Base-by-base conservation (phyloP, 768 basidiomycete genomes). In the Cystofilobasidium macerans region DNA sequence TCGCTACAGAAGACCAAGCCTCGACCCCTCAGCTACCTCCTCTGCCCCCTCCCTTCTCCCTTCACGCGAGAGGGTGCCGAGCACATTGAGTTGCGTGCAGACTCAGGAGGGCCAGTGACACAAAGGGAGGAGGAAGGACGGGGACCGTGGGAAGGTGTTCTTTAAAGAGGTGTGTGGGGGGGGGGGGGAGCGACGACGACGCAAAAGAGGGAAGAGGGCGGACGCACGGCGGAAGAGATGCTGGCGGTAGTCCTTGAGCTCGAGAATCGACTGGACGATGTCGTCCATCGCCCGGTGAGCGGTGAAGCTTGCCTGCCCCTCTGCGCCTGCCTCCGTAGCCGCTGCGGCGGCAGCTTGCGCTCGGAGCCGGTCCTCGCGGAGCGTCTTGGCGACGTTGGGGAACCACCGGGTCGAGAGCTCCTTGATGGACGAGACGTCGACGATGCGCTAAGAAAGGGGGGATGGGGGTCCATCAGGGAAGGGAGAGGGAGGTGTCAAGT, bases 401-500 rank as follows among this genome's bases (percentile, higher is more conserved):
- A 42, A 59, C 36, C 42, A 28, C 9, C 38, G 42, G n/a, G 11
- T 16, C n/a, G 24, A 18, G 38, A 35, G 40, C 13, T 61, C 65
- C 38, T 67, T 67, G 24, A 67, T 35, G 0, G 65, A 54, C 6
- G 59, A 61, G 32, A 61, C 69, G 73, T 77, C 77, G 53, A 78
- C 69, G 57, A 78, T 78, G 6, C 77, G 69, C 64, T 78, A n/a
- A n/a, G n/a, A n/a, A n/a, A n/a, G n/a, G n/a, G n/a, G n/a, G n/a
- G n/a, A n/a, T n/a, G 38, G 9, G 38, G 9, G 38, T 40, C 38
- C 8, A 16, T 40, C 38, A 40, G 38, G 75, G 87, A 35, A 20
- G 22, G 20, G 28, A 30, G 30, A 38, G 53, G 36, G 16, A 32
- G 30, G 35, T 33, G 4, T 22, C 20, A 6, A n/a, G n/a, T n/a